Conservation (phyloP, 352 stramenopile genomes). For the Phytophthora parvispora region DNA sequence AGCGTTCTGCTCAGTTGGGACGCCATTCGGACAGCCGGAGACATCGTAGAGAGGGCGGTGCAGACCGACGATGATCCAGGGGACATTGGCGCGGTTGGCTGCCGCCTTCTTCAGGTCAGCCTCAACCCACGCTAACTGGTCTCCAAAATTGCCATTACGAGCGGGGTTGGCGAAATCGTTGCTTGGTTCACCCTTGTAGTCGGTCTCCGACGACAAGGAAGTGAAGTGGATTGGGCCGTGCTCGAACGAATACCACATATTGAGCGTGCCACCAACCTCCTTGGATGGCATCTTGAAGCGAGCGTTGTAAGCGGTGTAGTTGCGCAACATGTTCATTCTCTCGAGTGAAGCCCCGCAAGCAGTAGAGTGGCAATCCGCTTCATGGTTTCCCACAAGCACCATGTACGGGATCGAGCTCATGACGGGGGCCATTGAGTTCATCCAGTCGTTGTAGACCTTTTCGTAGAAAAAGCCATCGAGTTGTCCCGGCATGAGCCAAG, state of each 20-base stretch:
- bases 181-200: conserved; percentile 49
- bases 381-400: conserved; percentile 85
- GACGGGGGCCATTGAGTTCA: conserved; percentile 61
- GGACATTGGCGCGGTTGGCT: conserved; percentile 51
- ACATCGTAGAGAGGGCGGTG: conserved; percentile 56
- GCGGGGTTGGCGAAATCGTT: conserved; percentile 48
- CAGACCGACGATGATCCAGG: conserved; percentile 67
- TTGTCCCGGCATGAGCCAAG: conserved; percentile 36
- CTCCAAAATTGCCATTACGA: conserved; percentile 56
- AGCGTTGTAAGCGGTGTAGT: conserved; percentile 85
- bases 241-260: conserved; percentile 93
- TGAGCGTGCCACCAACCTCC: conserved; percentile 60
- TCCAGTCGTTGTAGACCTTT: conserved; percentile 84
- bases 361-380: conserved; percentile 85
- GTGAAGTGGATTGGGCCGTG: conserved; percentile 86
- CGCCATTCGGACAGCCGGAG: conserved; percentile 11
- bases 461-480: conserved; percentile 84
- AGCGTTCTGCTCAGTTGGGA: conserved; percentile 42
- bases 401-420: conserved; percentile 80
- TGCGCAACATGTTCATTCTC: conserved; percentile 65
- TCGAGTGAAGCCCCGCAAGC: conserved; percentile 48
- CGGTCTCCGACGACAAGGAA: conserved; percentile 82
- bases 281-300: conserved; percentile 87
- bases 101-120: conserved; percentile 55
- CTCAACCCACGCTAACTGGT: conserved; percentile 66